These are phyloP conservation scores for Perkinsus marinus DNA, from an alignment of 169 alveolate species.

Conservation along the genomic window DNA sequence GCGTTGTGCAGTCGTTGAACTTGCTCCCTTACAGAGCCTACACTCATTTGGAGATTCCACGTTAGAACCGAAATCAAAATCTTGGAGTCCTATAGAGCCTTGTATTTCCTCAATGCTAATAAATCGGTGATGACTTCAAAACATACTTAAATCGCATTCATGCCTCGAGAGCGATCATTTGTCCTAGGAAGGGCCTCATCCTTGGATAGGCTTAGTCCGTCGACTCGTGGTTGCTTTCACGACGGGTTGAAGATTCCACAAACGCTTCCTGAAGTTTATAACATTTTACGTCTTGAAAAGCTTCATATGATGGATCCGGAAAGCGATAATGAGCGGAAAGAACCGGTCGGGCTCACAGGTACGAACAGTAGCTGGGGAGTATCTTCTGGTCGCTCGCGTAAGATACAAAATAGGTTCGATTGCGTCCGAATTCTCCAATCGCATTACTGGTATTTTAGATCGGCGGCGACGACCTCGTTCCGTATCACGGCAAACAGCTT, in stretches of 20 bases:
- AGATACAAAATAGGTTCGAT: neutral
- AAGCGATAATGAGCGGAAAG: neutral
- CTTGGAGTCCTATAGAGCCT: neutral
- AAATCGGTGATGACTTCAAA: neutral
- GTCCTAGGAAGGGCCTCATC: neutral
- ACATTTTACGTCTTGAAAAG: neutral
- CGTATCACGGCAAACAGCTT: neutral
- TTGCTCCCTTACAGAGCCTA: no score
- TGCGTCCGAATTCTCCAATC: neutral
- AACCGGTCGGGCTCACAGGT: neutral
- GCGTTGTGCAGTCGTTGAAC: no score
- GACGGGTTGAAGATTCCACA: neutral
- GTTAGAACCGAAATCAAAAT: no score
- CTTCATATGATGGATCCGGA: neutral
- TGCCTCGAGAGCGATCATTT: neutral
- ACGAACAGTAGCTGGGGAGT: neutral
- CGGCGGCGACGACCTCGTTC: neutral
- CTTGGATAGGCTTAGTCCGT: neutral
- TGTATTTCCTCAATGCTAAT: neutral
- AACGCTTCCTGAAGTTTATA: neutral
- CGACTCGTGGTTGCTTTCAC: neutral
- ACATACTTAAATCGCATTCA: neutral
- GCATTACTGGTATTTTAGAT: neutral
- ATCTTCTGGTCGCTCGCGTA: neutral
- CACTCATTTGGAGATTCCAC: no score